These are phyloP conservation scores for Takakia lepidozioides DNA, from an alignment of 225 moss, liverwort and hornwort genomes.

Conservation along the genomic window DNA sequence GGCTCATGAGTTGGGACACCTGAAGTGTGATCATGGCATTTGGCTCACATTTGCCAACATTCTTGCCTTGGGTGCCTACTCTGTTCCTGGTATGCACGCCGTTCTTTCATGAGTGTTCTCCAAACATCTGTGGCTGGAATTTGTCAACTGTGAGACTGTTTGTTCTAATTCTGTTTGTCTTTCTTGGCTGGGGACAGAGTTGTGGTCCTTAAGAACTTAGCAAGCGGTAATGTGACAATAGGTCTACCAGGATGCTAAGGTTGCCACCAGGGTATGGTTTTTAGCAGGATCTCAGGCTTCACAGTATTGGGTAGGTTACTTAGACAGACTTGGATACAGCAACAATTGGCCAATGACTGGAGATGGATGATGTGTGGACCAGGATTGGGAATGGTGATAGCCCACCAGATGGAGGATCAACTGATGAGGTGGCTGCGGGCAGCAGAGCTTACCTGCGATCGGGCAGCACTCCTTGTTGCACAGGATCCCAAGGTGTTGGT, in stretches of 20 bases:
- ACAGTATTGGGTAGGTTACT: too few species aligned
- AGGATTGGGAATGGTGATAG: constrained; percentile 40
- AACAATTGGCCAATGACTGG: neutral
- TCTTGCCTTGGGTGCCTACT: constrained; percentile 46
- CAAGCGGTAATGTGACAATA: too few species aligned
- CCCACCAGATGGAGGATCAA: constrained; percentile 49
- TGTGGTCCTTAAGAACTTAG: too few species aligned
- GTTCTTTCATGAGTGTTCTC: too few species aligned
- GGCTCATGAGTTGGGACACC: constrained; percentile 50
- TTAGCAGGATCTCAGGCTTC: too few species aligned
- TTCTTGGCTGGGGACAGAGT: too few species aligned
- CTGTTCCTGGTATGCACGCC: constrained; percentile 48
- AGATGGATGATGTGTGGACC: neutral
- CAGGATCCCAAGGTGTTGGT: constrained; percentile 40
- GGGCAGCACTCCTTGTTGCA: constrained; percentile 49
- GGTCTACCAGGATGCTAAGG: too few species aligned
- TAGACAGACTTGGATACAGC: neutral
- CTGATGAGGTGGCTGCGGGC: constrained; percentile 52
- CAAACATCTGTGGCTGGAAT: too few species aligned
- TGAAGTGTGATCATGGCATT: constrained; percentile 53
- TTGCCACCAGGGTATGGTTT: too few species aligned
- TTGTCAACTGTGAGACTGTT: too few species aligned
- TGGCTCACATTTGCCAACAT: constrained; percentile 52
- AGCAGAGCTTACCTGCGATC: constrained; percentile 49
- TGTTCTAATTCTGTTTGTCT: too few species aligned